Evolutionary conservation across 768 basidiomycete genomes (phyloP), one percentile per base, ranked within the genome.

Genomic region (Tylopilus sp.): DNA sequence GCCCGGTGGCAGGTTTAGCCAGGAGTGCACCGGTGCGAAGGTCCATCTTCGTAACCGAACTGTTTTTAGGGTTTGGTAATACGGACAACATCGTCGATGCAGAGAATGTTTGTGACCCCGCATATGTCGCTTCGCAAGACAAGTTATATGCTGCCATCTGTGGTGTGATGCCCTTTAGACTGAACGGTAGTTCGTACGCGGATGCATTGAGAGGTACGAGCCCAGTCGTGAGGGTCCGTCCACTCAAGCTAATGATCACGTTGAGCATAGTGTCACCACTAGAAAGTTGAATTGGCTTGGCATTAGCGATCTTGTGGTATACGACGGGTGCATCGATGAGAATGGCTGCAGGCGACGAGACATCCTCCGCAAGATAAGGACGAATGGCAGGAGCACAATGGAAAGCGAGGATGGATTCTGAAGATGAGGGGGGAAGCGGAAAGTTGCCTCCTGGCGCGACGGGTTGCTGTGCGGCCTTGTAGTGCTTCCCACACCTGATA

Each of bases 1-100:
- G 63, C 19, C 83, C 82, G 38, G 74, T 74, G 0, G 78, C 75
- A 6, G 79, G 79, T 40, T 74, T 69, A 2, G 80, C 82, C 37
- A 82, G 62, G 34, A 84, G 52, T 2, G 77, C 80, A 3, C 83
- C 83, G 6, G 81, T 84, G 29, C 81, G 73, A 45, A 78, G 66
- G 62, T 84, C 82, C 76, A 82, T 80, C 61, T 83, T 85, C 0
- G 82, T 83, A 16, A 81, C 83, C 3, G 79, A 77, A 8, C 78
- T 76, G 47, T 79, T 78, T 1, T 66, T 71, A 1, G 75, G 79
- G 25, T 73, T 64, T 6, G 83, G 82, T 30, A 84, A 68, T 49
- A 77, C 78, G 1, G 76, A 76, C 45, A 87, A 63, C 12, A 71
- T 60, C 0, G 78, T 72, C 3, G 72, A 70, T 4, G 80, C 72